These are phyloP conservation scores for Monilinia aucupariae DNA, from an alignment of 2,329 filamentous ascomycete genomes.

Conservation along the genomic window DNA sequence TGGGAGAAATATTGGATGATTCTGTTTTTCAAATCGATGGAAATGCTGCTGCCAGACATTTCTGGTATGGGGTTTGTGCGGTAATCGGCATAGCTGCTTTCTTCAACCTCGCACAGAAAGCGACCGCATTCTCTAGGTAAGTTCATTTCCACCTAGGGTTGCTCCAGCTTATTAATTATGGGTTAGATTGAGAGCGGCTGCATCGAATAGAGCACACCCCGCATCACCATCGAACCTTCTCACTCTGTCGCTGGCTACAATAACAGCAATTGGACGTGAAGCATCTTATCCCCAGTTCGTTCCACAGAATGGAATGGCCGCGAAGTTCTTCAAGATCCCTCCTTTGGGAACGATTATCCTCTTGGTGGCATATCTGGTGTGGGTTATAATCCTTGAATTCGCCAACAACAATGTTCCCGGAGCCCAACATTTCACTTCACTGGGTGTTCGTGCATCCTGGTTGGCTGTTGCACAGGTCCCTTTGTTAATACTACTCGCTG, in stretches of 20 bases:
- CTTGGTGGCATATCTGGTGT: constrained; percentile 37
- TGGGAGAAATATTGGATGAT: constrained; percentile 37
- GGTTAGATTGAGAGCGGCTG: constrained; percentile 35
- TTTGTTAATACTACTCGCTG: constrained; percentile 56
- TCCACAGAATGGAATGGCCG: constrained; percentile 18
- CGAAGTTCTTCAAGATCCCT: constrained; percentile 27
- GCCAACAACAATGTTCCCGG: constrained; percentile 35
- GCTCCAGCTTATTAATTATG: background rate
- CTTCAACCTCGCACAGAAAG: constrained; percentile 31
- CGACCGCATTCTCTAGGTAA: constrained; percentile 30
- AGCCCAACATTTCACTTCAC: constrained; percentile 26
- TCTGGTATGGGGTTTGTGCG: constrained; percentile 39
- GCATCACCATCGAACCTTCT: constrained; percentile 33
- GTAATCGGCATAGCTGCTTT: constrained; percentile 35
- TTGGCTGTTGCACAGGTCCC: constrained; percentile 59
- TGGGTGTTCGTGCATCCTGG: constrained; percentile 63
- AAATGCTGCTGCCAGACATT: constrained; percentile 37
- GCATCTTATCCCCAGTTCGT: constrained; percentile 35
- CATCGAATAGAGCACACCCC: constrained; percentile 32
- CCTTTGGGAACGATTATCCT: constrained; percentile 37
- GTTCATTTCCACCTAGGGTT: background rate
- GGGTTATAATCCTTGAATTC: constrained; percentile 38
- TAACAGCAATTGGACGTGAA: constrained; percentile 36
- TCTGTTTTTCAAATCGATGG: constrained; percentile 35
- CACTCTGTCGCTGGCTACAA: constrained; percentile 28